Conservation (phyloP, 2,329 filamentous ascomycete species). For the Pseudogymnoascus sp. region DNA sequence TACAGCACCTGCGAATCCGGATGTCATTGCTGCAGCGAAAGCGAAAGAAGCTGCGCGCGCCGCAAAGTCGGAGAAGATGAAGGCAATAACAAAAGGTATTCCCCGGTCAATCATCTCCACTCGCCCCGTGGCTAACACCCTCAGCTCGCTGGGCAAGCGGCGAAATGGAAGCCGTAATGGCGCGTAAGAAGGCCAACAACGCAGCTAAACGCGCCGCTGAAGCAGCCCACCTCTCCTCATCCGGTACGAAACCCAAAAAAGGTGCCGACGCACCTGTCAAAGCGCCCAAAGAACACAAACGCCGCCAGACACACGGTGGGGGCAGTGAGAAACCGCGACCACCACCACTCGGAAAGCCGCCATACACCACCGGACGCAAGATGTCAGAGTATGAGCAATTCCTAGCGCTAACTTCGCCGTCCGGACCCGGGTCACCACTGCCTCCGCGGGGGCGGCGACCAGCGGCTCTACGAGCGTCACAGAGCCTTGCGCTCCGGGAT, state of each 20-base stretch:
- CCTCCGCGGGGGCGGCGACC: slow-evolving; percentile 9
- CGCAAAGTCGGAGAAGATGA: slow-evolving; percentile 13
- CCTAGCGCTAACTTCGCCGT: slow-evolving; percentile 7
- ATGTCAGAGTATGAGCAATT: slow-evolving; percentile 12
- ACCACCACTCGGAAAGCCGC: background rate
- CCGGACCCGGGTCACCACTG: background rate
- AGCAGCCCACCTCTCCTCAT: background rate
- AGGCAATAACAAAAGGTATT: slow-evolving; percentile 13
- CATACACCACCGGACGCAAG: slow-evolving; percentile 8
- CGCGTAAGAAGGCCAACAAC: slow-evolving; percentile 53
- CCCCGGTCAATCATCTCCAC: background rate
- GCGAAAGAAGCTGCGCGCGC: slow-evolving; percentile 7
- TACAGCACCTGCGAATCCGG: background rate
- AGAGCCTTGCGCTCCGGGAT: slow-evolving; percentile 6
- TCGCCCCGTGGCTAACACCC: background rate
- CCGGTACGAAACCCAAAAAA: background rate
- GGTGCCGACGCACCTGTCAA: background rate
- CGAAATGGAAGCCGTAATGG: slow-evolving; percentile 53
- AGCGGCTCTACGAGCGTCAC: slow-evolving; percentile 9
- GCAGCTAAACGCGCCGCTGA: slow-evolving; percentile 39
- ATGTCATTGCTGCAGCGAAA: background rate
- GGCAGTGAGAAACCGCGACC: background rate
- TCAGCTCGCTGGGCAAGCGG: slow-evolving; percentile 50
- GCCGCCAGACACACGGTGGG: background rate
- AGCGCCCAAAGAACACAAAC: background rate